phyloP scores from a whole-genome alignment of 1,284 basidiomycete genomes.

The Amylostereum chailletii region DNA sequence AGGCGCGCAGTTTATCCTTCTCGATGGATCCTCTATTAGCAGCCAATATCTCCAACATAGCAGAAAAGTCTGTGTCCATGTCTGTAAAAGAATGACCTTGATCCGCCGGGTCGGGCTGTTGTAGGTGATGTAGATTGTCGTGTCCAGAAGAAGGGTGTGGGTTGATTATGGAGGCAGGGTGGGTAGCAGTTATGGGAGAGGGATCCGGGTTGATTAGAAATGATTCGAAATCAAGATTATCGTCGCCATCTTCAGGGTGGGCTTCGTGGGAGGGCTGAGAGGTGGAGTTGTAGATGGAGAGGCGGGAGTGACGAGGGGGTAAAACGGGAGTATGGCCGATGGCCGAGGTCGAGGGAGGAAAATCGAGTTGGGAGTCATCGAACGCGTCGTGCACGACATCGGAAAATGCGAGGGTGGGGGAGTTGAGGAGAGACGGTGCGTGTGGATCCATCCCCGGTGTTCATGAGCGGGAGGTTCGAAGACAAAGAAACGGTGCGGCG shows the following conservation, averaged over 20 bases:
- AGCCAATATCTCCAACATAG: slow-evolving; percentile 64
- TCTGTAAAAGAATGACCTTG: too few species aligned
- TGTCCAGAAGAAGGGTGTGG: too few species aligned
- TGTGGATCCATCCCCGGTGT: background rate
- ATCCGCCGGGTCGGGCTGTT: too few species aligned
- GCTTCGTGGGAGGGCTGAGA: slow-evolving; percentile 3
- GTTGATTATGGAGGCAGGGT: too few species aligned
- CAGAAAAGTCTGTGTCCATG: slow-evolving; percentile 39
- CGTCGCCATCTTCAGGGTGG: slow-evolving; percentile 4
- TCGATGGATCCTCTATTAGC: slow-evolving; percentile 37
- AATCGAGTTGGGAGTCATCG: slow-evolving; percentile 20
- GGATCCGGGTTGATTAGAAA: slow-evolving; percentile 13
- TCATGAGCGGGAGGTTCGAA: too few species aligned
- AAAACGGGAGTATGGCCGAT: slow-evolving; percentile 1
- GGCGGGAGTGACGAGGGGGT: slow-evolving; percentile 10
- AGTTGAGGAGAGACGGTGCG: slow-evolving; percentile 5
- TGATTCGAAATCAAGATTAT: slow-evolving; percentile 26
- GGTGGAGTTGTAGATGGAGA: slow-evolving; percentile 1
- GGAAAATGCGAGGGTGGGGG: slow-evolving; percentile 56
- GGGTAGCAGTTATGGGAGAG: too few species aligned
- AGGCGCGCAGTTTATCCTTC: slow-evolving; percentile 51
- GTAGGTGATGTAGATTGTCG: too few species aligned
- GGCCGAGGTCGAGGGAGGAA: slow-evolving; percentile 28
- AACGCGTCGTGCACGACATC: slow-evolving; percentile 74
- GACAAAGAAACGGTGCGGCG: too few species aligned